Evolutionary conservation across 352 stramenopile species (phyloP).

Genomic region (Globisporangium parvum): DNA sequence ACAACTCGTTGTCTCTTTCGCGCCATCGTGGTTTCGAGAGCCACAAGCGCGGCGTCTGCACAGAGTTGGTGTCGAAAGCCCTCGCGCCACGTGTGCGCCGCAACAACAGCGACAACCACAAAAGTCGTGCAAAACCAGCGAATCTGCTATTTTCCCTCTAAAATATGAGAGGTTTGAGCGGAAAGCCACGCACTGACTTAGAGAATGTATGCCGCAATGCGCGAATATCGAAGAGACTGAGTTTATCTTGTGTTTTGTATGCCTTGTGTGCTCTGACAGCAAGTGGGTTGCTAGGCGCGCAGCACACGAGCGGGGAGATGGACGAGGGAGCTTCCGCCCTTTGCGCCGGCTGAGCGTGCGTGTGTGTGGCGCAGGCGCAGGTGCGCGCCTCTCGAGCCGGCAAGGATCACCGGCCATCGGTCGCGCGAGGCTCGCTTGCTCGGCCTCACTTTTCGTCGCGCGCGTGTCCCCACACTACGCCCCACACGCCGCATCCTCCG

Average conservation of each 20-base stretch:
- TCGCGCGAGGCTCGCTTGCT: background rate
- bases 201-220: background rate
- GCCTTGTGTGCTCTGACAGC: too few species aligned
- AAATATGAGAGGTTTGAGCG: background rate
- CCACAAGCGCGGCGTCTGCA: too few species aligned
- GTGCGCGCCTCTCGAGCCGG: background rate
- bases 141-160: background rate
- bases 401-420: background rate
- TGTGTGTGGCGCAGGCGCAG: background rate
- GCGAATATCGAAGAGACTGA: too few species aligned
- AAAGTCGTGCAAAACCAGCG: too few species aligned
- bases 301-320: background rate
- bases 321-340: constrained; percentile 4
- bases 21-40: too few species aligned
- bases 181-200: background rate
- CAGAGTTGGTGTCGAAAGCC: too few species aligned
- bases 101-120: too few species aligned
- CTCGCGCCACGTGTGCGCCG: too few species aligned
- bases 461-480: constrained; percentile 10
- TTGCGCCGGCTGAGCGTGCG: background rate
- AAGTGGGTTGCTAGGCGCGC: too few species aligned
- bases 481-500: background rate
- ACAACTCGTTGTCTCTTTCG: too few species aligned
- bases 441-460: constrained; percentile 10
- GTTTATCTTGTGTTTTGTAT: too few species aligned